Base-by-base conservation (phyloP, 202 grass and related monocot species). In the Elaeis oleifera region DNA sequence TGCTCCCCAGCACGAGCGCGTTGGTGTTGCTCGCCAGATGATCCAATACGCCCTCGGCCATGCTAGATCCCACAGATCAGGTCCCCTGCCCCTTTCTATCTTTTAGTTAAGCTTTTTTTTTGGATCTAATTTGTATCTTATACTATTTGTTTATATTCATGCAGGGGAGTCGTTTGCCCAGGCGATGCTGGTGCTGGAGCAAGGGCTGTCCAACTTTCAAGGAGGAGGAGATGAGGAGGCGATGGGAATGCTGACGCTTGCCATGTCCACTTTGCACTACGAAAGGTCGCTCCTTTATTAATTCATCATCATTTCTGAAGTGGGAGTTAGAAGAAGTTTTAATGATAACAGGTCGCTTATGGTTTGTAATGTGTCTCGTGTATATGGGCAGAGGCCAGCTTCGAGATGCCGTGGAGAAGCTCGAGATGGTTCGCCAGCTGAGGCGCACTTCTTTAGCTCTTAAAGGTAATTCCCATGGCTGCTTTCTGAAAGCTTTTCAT, bases 261-360 rank as follows among this genome's bases (percentile, higher is more conserved):
- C 84, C 24, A 86, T 91, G 78, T 90, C 92, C 50, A 96, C 87
- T n/a, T 74, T 96, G n/a, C 79, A 81, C 11, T 96, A 96, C 53
- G 74, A 86, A 65, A 90, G 92, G 92, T 96, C 44, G 23, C 44
- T 71, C 5, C 13, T 68, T 71, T 6, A 18, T 63, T 44, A 13
- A 3, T 61, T 23, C 13, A 7, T 54, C 5, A 7, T 54, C 17
- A 36, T 63, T 19, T 48, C 23, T 27, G 23, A 17, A 17, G 23
- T 31, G 22, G 24, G 54, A 21, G 18, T 56, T 23, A 7, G 36
- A 44, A 44, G 8, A 44, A 14, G 11, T 9, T 44, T 44, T 44
- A 13, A 14, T 14, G 36, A 44, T 44, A 13, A 13, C 11, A 13
- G 1, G 8, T 44, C 11, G 11, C 36, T 14, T 14, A 14, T 44